Evolutionary conservation across 345 rosid species (phyloP).

Genomic region (Syzygium aqueum): DNA sequence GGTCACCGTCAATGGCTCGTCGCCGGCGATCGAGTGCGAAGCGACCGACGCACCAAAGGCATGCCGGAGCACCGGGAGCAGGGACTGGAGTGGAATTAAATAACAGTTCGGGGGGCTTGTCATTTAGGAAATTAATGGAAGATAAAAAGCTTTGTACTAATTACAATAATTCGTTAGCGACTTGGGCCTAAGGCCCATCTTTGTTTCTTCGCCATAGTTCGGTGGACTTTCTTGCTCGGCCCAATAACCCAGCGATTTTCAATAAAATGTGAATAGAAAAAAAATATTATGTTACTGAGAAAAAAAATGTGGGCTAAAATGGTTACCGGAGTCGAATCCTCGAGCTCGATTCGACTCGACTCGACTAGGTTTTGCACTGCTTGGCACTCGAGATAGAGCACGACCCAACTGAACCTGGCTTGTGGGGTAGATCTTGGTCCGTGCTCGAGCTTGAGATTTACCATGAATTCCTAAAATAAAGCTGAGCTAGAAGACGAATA

Average conservation of each 20-base stretch:
- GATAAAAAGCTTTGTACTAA: neutral
- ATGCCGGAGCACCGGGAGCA: neutral
- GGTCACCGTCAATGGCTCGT: neutral
- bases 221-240: neutral
- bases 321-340: neutral
- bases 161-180: neutral
- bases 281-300: neutral
- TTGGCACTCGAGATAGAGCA: neutral
- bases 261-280: neutral
- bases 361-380: neutral
- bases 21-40: neutral
- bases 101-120: neutral
- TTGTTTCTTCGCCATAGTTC: neutral
- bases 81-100: neutral
- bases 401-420: neutral
- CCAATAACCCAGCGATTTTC: neutral
- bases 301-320: neutral
- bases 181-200: neutral
- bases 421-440: neutral
- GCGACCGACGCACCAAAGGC: neutral
- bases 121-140: neutral
- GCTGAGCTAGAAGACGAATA: too few relatives aligned
- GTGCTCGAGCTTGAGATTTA: rapidly evolving
- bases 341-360: neutral
- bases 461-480: too few relatives aligned